Evolutionary conservation across 805 yeast species (phyloP), one percentile per base, ranked within the genome.

Genomic region (Sugiyamaella mastotermitis): DNA sequence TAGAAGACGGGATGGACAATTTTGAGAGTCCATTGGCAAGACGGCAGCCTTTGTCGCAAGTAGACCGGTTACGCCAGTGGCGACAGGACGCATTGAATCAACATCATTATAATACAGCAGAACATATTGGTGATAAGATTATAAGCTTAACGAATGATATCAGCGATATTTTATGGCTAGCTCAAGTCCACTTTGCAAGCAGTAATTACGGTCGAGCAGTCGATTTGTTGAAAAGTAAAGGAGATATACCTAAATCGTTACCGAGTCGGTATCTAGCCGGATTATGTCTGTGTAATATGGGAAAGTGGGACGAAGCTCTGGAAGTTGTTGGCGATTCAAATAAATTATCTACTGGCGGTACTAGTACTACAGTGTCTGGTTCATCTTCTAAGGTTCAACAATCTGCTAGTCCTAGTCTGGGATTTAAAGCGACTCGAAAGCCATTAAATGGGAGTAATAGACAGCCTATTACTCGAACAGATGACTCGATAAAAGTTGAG

Each of bases 111-210:
- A 71, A 71, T 31, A 85, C 97, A 0, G 97, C 97, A 0, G 90
- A 82, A 51, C 86, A 78, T 56, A 74, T 92, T 19, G 97, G 95
- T 11, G 95, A 92, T 62, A 90, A 88, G 52, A 84, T 92, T 5
- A 69, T 85, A 29, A 74, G 87, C 1, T 63, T 92, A 43, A 87
- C 97, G 0, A 71, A 53, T 42, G 96, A 88, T 54, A 83, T 95
- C 10, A 84, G 81, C 53, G 97, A 90, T 57, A 96, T 96, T 8
- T 90, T 86, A 59, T 88, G 97, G 96, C 68, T 90, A 21, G 96
- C 95, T 0, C 96, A 90, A 62, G 94, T 83, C 3, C 78, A 82
- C 57, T 85, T 77, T 58, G 67, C 78, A 40, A 76, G 76, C 40
- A 90, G 90, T 8, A 76, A 83, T 53, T 87, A 76, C 58, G 71